Conservation (phyloP, 352 stramenopile genomes). For the Aphanomyces invadans region DNA sequence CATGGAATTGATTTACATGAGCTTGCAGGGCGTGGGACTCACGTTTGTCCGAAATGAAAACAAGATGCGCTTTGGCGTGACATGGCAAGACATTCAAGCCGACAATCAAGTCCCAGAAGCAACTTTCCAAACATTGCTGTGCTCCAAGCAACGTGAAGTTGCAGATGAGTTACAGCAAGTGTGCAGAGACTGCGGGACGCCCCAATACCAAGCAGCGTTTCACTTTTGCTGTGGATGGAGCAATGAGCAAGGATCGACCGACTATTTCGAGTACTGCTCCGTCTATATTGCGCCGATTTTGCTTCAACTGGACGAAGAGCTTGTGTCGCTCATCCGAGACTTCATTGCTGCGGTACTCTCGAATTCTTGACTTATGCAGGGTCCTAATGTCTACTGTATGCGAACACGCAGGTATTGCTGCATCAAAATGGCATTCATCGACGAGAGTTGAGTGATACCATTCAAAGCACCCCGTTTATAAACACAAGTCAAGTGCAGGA, state of each 20-base stretch:
- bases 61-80: slow-evolving; percentile 82
- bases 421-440: slow-evolving; percentile 42
- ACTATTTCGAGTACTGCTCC: slow-evolving; percentile 86
- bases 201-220: slow-evolving; percentile 64
- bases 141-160: slow-evolving; percentile 40
- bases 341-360: slow-evolving; percentile 30
- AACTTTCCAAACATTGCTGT: slow-evolving; percentile 78
- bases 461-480: slow-evolving; percentile 65
- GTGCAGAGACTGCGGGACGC: slow-evolving; percentile 78
- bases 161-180: slow-evolving; percentile 17
- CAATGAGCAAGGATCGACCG: slow-evolving; percentile 80
- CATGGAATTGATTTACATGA: slow-evolving; percentile 81
- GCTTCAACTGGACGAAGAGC: slow-evolving; percentile 78
- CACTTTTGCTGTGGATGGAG: slow-evolving; percentile 87
- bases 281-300: slow-evolving; percentile 82
- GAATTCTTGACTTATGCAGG: slow-evolving; percentile 47
- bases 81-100: slow-evolving; percentile 77
- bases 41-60: slow-evolving; percentile 67
- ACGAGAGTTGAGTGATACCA: slow-evolving; percentile 29
- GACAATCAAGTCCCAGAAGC: slow-evolving; percentile 82
- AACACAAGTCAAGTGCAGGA: slow-evolving; percentile 64
- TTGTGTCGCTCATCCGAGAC: slow-evolving; percentile 58
- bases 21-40: slow-evolving; percentile 69
- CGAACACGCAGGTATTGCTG: slow-evolving; percentile 71
- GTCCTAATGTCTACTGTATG: slow-evolving; percentile 72